Evolutionary conservation across 2,329 filamentous ascomycete species (phyloP), one percentile per base, ranked within the genome.

Genomic region (Xylariaceae sp.): DNA sequence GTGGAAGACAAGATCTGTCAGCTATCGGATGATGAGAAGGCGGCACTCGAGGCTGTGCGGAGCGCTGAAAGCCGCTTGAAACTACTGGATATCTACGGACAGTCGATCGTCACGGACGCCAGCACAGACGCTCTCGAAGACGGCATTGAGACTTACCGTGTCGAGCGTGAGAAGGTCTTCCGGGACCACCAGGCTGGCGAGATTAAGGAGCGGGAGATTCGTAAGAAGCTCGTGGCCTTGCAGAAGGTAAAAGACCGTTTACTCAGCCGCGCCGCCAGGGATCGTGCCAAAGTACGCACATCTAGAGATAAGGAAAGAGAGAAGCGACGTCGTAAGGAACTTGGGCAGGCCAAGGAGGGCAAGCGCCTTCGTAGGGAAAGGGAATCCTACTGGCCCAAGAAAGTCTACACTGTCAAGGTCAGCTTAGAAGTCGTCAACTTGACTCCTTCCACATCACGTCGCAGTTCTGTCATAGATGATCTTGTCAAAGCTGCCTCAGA

Each of bases 391-490:
- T 83, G 80, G 81, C 76, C 80, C 4, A 76, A 74, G 45, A 71
- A 71, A 29, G 76, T 75, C 61, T 82, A 80, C 64, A 69, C 72
- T 2, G 70, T 82, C 35, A 78, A 73, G 16, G 77, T 83, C 63
- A 78, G 73, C n/a, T 72, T 83, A 20, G 80, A 82, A 39, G 74
- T 73, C 15, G 62, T 72, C n/a, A 61, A 53, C 24, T 67, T 73
- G 37, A 79, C 78, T 0, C 76, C 76, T 3, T 50, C 58, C 27
- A 77, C 78, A 0, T 82, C 81, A 9, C 76, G 80, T 7, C 76
- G 79, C 18, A 73, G 66, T 41, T 83, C 81, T 1, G 60, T 79
- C 10, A 70, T 75, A 4, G 85, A 85, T 32, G 80, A 85, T 42
- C 74, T 80, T 26, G 76, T 42, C 70, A 75, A 56, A 61, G 77